Conservation (phyloP, 192 early-diverging fungal species). For the Coemansia sp. region DNA sequence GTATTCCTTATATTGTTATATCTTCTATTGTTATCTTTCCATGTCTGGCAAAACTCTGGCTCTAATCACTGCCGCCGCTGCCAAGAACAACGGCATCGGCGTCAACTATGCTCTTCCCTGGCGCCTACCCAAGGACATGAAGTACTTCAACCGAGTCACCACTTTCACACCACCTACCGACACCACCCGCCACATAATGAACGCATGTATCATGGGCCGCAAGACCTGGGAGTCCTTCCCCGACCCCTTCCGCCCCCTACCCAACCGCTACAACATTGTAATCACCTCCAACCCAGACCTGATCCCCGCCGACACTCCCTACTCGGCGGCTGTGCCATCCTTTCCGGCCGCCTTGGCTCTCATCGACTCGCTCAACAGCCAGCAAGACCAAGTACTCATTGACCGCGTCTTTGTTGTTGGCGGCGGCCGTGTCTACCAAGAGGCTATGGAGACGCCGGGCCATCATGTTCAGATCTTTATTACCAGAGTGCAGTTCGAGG, state of each 20-base stretch:
- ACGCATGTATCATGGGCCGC: slow-evolving; percentile 94
- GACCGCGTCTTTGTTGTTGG: slow-evolving; percentile 80
- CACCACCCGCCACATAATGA: slow-evolving; percentile 36
- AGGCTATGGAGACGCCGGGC: slow-evolving; percentile 62
- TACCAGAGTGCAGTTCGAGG: slow-evolving; percentile 64
- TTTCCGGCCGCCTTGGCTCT: slow-evolving; percentile 48
- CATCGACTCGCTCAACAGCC: slow-evolving; percentile 42
- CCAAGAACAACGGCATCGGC: slow-evolving; percentile 80
- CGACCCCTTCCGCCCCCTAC: slow-evolving; percentile 75
- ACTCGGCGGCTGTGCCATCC: slow-evolving; percentile 25
- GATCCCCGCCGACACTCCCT: slow-evolving; percentile 31
- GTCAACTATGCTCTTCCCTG: slow-evolving; percentile 74
- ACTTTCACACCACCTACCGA: slow-evolving; percentile 5
- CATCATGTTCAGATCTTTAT: slow-evolving; percentile 66
- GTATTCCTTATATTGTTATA: not conserved
- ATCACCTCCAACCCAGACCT: slow-evolving; percentile 67
- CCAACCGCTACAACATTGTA: slow-evolving; percentile 81
- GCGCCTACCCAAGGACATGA: slow-evolving; percentile 85
- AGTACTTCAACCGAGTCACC: slow-evolving; percentile 77
- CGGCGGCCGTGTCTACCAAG: slow-evolving; percentile 74
- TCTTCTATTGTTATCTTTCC: not conserved
- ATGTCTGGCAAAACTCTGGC: slow-evolving; percentile 47
- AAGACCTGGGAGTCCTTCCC: slow-evolving; percentile 95
- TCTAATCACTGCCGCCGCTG: slow-evolving; percentile 78
- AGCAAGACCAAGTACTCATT: slow-evolving; percentile 11